These are phyloP conservation scores for Prorocentrum cordatum DNA, from an alignment of 169 alveolate species.

Conservation along the genomic window DNA sequence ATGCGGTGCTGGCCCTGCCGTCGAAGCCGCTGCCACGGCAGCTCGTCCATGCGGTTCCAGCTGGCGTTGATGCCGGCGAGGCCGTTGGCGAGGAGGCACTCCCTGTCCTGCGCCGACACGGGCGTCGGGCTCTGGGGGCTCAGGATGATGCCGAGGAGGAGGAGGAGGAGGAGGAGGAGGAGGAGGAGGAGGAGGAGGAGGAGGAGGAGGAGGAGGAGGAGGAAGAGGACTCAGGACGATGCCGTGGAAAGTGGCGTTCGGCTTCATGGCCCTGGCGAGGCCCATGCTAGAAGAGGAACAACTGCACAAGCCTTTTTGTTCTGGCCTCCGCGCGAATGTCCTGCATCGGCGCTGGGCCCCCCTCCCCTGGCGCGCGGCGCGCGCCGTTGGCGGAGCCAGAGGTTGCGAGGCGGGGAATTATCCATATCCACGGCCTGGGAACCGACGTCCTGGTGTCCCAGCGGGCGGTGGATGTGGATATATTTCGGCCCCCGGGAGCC, in stretches of 20 bases:
- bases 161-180: too few species aligned
- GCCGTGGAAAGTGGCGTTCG: not conserved
- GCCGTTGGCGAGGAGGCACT: not conserved
- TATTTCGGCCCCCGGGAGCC: too few species aligned
- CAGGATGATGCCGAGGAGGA: too few species aligned
- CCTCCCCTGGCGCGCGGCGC: too few species aligned
- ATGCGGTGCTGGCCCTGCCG: not conserved
- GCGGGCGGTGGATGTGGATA: too few species aligned
- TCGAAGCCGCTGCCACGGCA: not conserved
- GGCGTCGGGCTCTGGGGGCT: not conserved
- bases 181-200: too few species aligned
- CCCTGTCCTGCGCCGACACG: not conserved
- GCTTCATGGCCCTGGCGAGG: not conserved
- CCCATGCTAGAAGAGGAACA: too few species aligned
- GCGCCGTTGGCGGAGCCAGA: too few species aligned
- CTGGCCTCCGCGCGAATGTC: not conserved
- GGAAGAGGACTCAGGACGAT: too few species aligned
- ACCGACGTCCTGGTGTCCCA: too few species aligned
- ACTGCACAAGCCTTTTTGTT: not conserved
- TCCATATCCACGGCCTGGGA: not conserved
- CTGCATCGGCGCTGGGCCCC: too few species aligned
- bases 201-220: too few species aligned
- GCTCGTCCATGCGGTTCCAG: not conserved
- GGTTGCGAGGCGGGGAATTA: not conserved
- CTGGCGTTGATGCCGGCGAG: not conserved